Percentiles rank a stretch among this genome's conserved stretches.
Conservation (phyloP, 495 filamentous ascomycete species). For the Aspergillus affinis region DNA sequence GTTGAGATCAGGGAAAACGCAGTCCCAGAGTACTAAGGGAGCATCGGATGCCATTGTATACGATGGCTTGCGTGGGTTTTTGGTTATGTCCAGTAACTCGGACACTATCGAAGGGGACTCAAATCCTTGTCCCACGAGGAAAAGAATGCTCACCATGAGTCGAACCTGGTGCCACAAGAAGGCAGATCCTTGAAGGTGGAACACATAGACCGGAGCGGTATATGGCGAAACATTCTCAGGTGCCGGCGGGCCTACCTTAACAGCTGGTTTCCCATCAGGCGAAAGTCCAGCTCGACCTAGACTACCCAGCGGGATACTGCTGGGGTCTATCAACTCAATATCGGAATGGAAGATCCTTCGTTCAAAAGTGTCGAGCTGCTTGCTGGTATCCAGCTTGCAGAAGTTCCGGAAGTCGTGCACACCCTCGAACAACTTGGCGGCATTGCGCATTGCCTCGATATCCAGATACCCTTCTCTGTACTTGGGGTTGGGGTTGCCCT, state of each 20-base stretch:
- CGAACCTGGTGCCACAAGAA: conserved; percentile 99
- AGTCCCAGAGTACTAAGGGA: conserved; percentile 93
- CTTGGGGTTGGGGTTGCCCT: conserved; percentile 25
- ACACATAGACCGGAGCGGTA: conserved; percentile 73
- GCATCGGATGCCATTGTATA: conserved; percentile 90
- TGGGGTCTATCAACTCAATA: conserved; percentile 65
- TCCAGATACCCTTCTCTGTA: conserved; percentile 64
- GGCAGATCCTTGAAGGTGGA: conserved; percentile 83
- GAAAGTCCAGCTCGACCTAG: conserved; percentile 36
- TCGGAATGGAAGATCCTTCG: conserved; percentile 72
- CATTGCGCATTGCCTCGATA: conserved; percentile 81
- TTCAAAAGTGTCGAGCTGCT: conserved; percentile 80
- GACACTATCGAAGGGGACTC: conserved; percentile 71
- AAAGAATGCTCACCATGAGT: conserved; percentile 83
- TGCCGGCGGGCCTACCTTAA: conserved; percentile 18
- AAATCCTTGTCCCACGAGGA: conserved; percentile 86
- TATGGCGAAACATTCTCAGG: conserved; percentile 18
- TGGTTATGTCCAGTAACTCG: conserved; percentile 67
- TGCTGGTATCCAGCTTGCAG: conserved; percentile 83
- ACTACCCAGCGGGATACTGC: conserved; percentile 42
- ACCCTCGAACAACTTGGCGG: conserved; percentile 76
- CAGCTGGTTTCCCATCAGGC: conserved; percentile 19
- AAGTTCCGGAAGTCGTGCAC: conserved; percentile 95
- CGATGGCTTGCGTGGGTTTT: conserved; percentile 68
- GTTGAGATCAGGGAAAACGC: conserved; percentile 71